A percentile compares a stretch with the other conserved stretches of the same genome.
phyloP scores from a whole-genome alignment of 2,329 filamentous ascomycete species.

The Apiospora saccharicola region DNA sequence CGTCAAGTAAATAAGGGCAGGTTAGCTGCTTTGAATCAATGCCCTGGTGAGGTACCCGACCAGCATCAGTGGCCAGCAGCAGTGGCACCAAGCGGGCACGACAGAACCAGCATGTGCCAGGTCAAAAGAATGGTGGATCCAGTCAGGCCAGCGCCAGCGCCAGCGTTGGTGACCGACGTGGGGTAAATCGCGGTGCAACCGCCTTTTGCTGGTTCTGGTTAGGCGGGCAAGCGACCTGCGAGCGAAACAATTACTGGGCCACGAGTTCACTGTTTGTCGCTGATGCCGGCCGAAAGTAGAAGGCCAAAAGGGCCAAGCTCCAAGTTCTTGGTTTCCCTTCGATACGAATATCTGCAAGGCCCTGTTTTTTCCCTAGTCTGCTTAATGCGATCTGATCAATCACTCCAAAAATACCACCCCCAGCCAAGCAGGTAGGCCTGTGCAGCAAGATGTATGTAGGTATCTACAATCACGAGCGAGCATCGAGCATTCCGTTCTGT shows the following conservation, averaged over 20 bases:
- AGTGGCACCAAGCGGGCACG: background rate
- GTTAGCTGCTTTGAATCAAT: slow-evolving; percentile 18
- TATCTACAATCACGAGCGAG: background rate
- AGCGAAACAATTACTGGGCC: slow-evolving; percentile 16
- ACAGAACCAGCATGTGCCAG: slow-evolving; percentile 11
- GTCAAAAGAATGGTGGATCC: background rate
- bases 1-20: slow-evolving; percentile 19
- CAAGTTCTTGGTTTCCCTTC: background rate
- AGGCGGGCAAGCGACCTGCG: background rate
- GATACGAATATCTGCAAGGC: slow-evolving; percentile 1
- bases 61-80: slow-evolving; percentile 18
- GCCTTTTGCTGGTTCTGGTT: slow-evolving; percentile 8
- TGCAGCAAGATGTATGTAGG: background rate
- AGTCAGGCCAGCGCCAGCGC: slow-evolving; percentile 1
- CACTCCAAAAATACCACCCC: background rate
- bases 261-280: slow-evolving; percentile 14
- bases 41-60: slow-evolving; percentile 1
- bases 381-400: slow-evolving; percentile 14
- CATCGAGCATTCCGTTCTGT: background rate
- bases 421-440: background rate
- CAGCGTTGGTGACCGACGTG: slow-evolving; percentile 20
- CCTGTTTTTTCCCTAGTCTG: background rate
- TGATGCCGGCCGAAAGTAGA: slow-evolving; percentile 16
- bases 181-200: slow-evolving; percentile 17
- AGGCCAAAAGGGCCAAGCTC: background rate